Base-by-base conservation (phyloP, 129 eudicot genomes). In the Scalesia atractyloides region DNA sequence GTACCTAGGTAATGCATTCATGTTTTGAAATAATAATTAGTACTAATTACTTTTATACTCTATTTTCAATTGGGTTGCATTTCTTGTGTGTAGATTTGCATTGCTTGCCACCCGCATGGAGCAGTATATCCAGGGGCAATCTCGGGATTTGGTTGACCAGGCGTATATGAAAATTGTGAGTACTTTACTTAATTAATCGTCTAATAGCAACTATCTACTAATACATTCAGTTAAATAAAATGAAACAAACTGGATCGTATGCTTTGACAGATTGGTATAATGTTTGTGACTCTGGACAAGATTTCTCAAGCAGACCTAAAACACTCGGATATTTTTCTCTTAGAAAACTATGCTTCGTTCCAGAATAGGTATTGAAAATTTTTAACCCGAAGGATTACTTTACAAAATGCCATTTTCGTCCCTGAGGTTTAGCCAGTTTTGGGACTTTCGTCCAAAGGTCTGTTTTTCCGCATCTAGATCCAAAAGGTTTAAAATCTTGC, bases 271-370 rank as follows among this genome's bases (percentile, higher is more conserved):
- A 89, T 91, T 0, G 86, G 87, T 49, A 70, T 86, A 51, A 91
- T 91, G 97, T 91, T 91, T 81, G 93, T 81, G 77, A 88, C 96
- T 6, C 82, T 91, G 86, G 97, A 91, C 70, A 91, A 86, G 79
- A 83, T 91, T 46, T 72, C 96, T 62, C 90, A 86, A 76, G 79
- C 85, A 16, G 96, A 92, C 69, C 67, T 68, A 50, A 92, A 92
- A 64, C 91, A 84, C 81, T 74, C 87, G 5, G 96, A 89, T 67
- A 87, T 92, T 53, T 62, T 92, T 77, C 89, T 85, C 8, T 74
- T 92, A 65, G 97, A 92, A 82, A 92, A 92, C 81, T 92, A 92
- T 83, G 97, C 97, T 14, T 87, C 96, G 69, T 92, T 92, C 82
- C 97, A 92, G 79, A 92, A 92, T 73, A 92, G 97, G 97, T 92